Conservation (phyloP, 225 moss, liverwort and hornwort species). For the Anthoceros angustus region DNA sequence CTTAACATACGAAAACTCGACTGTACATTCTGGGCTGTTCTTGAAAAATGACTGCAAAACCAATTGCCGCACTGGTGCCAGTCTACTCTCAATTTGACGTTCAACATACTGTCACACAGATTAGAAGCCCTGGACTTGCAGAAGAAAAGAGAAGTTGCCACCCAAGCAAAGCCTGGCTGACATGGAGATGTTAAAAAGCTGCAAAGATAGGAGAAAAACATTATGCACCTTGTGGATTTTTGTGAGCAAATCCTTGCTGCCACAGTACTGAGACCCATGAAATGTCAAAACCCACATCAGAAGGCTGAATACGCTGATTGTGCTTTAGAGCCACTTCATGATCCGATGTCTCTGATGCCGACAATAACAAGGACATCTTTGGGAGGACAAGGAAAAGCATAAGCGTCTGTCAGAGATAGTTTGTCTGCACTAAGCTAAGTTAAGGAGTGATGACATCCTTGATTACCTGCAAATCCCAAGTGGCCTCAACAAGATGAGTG, state of each 20-base stretch:
- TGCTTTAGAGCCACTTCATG: conserved; percentile 46
- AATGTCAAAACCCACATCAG: conserved; percentile 52
- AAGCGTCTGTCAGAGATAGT: background rate
- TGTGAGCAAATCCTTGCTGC: conserved; percentile 61
- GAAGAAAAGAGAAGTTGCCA: no score
- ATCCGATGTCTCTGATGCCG: conserved; percentile 41
- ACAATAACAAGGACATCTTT: conserved; percentile 51
- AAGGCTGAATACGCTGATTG: conserved; percentile 29
- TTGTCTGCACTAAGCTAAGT: background rate
- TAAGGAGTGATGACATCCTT: background rate
- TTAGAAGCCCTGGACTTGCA: conserved; percentile 2
- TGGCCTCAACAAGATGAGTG: conserved; percentile 36
- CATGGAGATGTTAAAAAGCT: no score
- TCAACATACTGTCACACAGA: conserved; percentile 4
- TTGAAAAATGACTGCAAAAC: conserved; percentile 69
- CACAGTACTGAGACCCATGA: conserved; percentile 68
- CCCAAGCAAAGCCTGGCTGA: no score
- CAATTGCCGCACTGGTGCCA: conserved; percentile 53
- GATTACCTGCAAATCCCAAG: conserved; percentile 45
- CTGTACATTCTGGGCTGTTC: conserved; percentile 43
- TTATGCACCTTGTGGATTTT: conserved; percentile 48
- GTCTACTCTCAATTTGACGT: conserved; percentile 8
- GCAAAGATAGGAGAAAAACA: background rate
- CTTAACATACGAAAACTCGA: conserved; percentile 41
- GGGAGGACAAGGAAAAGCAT: conserved; percentile 8